Base-by-base conservation (phyloP, 2,329 filamentous ascomycete genomes). In the Mycosphaerelloides madeirae region DNA sequence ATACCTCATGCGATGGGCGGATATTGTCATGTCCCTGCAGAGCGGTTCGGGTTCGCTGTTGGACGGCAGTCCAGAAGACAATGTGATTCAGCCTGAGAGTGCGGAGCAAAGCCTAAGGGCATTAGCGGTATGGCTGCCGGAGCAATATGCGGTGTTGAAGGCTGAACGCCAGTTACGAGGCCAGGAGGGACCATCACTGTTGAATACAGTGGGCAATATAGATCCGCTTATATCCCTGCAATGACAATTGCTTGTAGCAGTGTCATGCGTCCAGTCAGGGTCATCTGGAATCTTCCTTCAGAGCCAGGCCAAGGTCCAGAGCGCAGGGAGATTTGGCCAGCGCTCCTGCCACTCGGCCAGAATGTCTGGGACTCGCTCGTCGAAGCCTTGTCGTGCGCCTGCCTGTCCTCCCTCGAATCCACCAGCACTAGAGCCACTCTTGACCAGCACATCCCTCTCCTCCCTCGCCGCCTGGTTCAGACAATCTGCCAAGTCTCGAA, bases 261-360 rank as follows among this genome's bases (percentile, higher is more conserved):
- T 25, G 6, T 25, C 22, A 9, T 5, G 22, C 22, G 6, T 25
- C 9, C 22, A n/a, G 22, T 25, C 22, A 25, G 22, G 22, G 9
- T 9, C 9, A 25, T 25, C 22, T 6, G 5, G 22, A 25, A 25
- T 6, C 18, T 37, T 22, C n/a, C 28, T 28, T 59, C 71, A 97
- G 63, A 97, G 88, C 90, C 93, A 98, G 19, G 89, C 88, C 64
- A 97, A 65, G 18, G 90, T 97, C 93, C 93, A 98, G 44, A 93
- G 77, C 2, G 89, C 87, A 14, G 93, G 93, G 56, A 97, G 68
- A 57, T 87, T 84, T 4, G 93, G 91, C 87, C 91, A 96, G 56
- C 84, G 79, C 66, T 95, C 90, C 69, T 98, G 93, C 93, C 93
- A 98, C 41, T 83, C 80, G 2, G 83, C 91, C 49, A 98, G 71